These are phyloP conservation scores for Globisporangium nodosum DNA, from an alignment of 352 stramenopile species.

Conservation along the genomic window DNA sequence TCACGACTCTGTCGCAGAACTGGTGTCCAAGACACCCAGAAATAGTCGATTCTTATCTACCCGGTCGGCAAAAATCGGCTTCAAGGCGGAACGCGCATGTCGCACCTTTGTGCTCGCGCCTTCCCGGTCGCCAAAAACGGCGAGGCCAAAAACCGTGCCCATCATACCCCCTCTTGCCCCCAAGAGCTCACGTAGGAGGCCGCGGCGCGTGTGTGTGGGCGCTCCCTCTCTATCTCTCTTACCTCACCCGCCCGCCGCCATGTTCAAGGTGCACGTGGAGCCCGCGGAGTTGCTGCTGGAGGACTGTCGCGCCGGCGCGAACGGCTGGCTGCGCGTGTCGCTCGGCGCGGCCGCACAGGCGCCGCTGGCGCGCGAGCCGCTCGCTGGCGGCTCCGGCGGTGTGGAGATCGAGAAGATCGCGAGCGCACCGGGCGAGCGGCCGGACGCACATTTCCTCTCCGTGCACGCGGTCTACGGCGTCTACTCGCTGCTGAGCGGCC, in stretches of 20 bases:
- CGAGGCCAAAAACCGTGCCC: too few relatives aligned
- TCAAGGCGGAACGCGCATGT: too few relatives aligned
- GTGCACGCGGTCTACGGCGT: constrained; percentile 60
- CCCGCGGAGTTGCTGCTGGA: constrained; percentile 66
- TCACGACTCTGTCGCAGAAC: too few relatives aligned
- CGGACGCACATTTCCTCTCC: constrained; percentile 24
- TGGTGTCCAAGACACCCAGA: too few relatives aligned
- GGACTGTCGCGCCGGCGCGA: constrained; percentile 67
- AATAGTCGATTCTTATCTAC: too few relatives aligned
- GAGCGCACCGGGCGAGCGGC: constrained; percentile 31
- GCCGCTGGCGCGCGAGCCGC: not conserved
- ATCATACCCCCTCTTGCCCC: too few relatives aligned
- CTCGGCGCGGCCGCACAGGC: constrained; percentile 8
- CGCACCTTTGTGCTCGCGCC: too few relatives aligned
- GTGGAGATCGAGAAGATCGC: constrained; percentile 45
- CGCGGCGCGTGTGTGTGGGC: too few relatives aligned
- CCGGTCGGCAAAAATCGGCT: too few relatives aligned
- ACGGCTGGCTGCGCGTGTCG: constrained; percentile 51
- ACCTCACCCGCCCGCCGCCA: constrained; percentile 7
- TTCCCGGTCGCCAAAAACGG: too few relatives aligned
- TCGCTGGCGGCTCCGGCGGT: constrained; percentile 8
- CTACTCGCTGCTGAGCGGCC: constrained; percentile 54
- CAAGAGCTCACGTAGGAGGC: too few relatives aligned
- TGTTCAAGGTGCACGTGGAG: constrained; percentile 82
- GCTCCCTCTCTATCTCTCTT: not conserved